Evolutionary conservation across 371 early-diverging fungal species (phyloP).

Genomic region (Dinochytrium kinnereticum): DNA sequence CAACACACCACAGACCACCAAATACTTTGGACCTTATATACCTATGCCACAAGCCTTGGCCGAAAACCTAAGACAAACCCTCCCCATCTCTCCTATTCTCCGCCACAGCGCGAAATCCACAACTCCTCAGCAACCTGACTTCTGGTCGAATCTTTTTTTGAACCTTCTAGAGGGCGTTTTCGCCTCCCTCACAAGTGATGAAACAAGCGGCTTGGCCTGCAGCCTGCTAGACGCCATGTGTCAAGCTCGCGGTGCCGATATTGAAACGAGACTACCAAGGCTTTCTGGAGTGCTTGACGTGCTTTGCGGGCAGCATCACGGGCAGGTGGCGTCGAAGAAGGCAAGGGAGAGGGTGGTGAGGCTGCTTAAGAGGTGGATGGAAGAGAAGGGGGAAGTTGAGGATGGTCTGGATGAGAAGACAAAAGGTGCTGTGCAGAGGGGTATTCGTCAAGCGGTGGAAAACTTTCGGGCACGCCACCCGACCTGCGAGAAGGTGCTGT

Average conservation of each 20-base stretch:
- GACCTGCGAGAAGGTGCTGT: no score
- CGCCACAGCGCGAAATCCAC: neutral
- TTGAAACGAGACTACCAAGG: neutral
- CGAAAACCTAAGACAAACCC: no score
- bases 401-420: neutral
- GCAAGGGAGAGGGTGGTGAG: constrained; percentile 23
- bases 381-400: neutral
- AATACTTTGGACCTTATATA: neutral
- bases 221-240: constrained; percentile 23
- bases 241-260: neutral
- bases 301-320: neutral
- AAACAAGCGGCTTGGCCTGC: constrained; percentile 17
- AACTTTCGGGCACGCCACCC: no score
- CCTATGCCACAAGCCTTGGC: neutral
- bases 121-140: neutral
- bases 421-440: no score
- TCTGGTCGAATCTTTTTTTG: constrained; percentile 18
- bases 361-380: constrained; percentile 5
- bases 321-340: no score
- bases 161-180: neutral
- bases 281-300: neutral
- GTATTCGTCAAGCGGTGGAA: no score
- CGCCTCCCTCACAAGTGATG: constrained; percentile 16
- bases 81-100: neutral
- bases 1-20: neutral